A percentile compares a stretch with the other conserved stretches of the same genome.
Conservation (phyloP, 352 stramenopile species). For the Bremia lactucae region DNA sequence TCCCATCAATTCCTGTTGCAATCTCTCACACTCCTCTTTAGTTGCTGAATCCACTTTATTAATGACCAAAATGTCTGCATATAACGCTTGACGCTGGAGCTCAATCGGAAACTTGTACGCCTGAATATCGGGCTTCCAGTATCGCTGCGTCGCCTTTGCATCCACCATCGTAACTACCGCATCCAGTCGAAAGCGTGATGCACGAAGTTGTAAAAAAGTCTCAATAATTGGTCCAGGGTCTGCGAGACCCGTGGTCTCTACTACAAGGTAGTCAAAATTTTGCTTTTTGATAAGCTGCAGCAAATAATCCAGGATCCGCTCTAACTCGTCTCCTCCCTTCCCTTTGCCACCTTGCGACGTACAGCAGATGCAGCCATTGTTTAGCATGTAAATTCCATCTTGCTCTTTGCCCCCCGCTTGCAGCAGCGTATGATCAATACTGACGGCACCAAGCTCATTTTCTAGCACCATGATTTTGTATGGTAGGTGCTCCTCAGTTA, state of each 20-base stretch:
- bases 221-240: constrained; percentile 96
- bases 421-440: constrained; percentile 57
- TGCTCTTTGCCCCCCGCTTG: constrained; percentile 21
- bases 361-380: constrained; percentile 98
- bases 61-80: constrained; percentile 57
- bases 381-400: constrained; percentile 92
- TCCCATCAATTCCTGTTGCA: constrained; percentile 19
- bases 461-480: constrained; percentile 95
- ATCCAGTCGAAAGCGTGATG: constrained; percentile 90
- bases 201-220: constrained; percentile 89
- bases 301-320: constrained; percentile 87
- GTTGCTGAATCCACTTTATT: constrained; percentile 66
- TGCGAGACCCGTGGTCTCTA: constrained; percentile 95
- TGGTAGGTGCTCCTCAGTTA: constrained; percentile 59
- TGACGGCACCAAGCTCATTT: constrained; percentile 60
- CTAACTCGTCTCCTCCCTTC: constrained; percentile 67
- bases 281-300: constrained; percentile 46
- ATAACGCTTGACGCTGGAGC: constrained; percentile 51
- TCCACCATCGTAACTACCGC: constrained; percentile 94
- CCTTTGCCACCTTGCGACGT: constrained; percentile 86
- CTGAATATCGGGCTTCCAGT: constrained; percentile 19
- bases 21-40: constrained; percentile 16
- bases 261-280: constrained; percentile 93
- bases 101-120: constrained; percentile 41
- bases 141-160: constrained; percentile 48